Percentiles rank a stretch among this genome's conserved stretches.
Conservation (phyloP, 306 rosid species). For the Prinsepia uniflora region DNA sequence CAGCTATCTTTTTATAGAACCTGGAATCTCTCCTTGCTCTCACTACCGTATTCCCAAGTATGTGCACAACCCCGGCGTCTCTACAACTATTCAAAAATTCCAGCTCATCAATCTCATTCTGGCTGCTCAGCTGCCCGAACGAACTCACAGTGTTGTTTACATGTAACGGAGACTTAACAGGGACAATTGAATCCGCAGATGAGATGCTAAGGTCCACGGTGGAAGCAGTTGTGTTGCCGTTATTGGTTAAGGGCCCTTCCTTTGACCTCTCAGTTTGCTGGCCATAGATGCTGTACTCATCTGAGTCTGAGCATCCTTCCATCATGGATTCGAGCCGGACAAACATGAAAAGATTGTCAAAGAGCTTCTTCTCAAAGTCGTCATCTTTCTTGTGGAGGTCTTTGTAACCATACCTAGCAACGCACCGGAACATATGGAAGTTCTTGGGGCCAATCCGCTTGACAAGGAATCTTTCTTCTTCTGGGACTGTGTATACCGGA, state of each 20-base stretch:
- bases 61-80: conserved; percentile 97
- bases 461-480: conserved; percentile 87
- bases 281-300: conserved; percentile 61
- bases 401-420: conserved; percentile 87
- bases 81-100: conserved; percentile 73
- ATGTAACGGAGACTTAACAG: conserved; percentile 45
- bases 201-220: conserved; percentile 43
- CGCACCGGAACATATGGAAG: conserved; percentile 91
- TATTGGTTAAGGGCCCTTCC: conserved; percentile 34
- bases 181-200: conserved; percentile 70
- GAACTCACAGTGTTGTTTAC: conserved; percentile 42
- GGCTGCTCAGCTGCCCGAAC: conserved; percentile 48
- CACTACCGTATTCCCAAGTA: conserved; percentile 81
- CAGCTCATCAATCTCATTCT: conserved; percentile 65
- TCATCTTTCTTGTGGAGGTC: conserved; percentile 92
- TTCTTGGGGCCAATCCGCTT: conserved; percentile 88
- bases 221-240: conserved; percentile 37
- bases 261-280: conserved; percentile 50
- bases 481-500: conserved; percentile 95
- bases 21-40: conserved; percentile 83
- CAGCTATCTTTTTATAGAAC: conserved; percentile 83
- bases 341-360: conserved; percentile 63
- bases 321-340: conserved; percentile 84
- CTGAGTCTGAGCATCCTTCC: conserved; percentile 98
- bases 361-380: conserved; percentile 83